phyloP scores from a whole-genome alignment of 1,284 basidiomycete genomes.

The Trichosporon sp. region DNA sequence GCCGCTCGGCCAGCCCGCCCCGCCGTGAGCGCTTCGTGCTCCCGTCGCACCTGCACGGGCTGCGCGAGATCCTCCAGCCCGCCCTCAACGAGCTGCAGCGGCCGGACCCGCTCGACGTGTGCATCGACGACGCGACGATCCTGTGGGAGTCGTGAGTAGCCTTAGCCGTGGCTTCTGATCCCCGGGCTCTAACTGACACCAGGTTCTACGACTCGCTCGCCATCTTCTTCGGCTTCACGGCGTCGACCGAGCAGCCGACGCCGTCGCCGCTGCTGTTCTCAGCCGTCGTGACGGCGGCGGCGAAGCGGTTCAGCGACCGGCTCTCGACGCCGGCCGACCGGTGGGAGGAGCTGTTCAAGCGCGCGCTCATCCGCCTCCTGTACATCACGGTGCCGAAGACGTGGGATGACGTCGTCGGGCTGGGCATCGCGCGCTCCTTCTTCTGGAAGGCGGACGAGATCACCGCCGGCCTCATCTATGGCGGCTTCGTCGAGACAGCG shows the following conservation, averaged over 20 bases:
- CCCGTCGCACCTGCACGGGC: constrained; percentile 3
- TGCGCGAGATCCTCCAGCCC: constrained; percentile 14
- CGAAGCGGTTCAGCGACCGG: constrained; percentile 11
- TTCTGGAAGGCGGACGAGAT: constrained; percentile 25
- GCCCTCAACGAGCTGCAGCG: constrained; percentile 13
- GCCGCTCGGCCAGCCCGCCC: background rate
- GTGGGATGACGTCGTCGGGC: constrained; percentile 23
- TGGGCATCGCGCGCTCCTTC: constrained; percentile 22
- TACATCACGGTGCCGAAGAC: constrained; percentile 17
- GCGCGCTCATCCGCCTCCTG: constrained; percentile 19
- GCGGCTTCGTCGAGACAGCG: constrained; percentile 18
- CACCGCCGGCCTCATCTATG: constrained; percentile 18
- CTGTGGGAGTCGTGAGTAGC: constrained; percentile 21
- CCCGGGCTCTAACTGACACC: background rate
- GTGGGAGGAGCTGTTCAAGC: constrained; percentile 23
- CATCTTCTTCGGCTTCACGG: constrained; percentile 25
- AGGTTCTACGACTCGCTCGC: constrained; percentile 24
- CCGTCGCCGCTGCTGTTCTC: constrained; percentile 22
- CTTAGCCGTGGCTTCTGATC: background rate
- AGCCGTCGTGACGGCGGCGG: constrained; percentile 18
- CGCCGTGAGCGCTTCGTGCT: constrained; percentile 7
- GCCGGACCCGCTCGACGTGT: constrained; percentile 13
- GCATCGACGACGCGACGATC: constrained; percentile 18
- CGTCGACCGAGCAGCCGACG: constrained; percentile 14
- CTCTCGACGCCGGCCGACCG: constrained; percentile 12